Evolutionary conservation across 148 eudicot species (phyloP).

Genomic region (Mesembryanthemum crystallinum): DNA sequence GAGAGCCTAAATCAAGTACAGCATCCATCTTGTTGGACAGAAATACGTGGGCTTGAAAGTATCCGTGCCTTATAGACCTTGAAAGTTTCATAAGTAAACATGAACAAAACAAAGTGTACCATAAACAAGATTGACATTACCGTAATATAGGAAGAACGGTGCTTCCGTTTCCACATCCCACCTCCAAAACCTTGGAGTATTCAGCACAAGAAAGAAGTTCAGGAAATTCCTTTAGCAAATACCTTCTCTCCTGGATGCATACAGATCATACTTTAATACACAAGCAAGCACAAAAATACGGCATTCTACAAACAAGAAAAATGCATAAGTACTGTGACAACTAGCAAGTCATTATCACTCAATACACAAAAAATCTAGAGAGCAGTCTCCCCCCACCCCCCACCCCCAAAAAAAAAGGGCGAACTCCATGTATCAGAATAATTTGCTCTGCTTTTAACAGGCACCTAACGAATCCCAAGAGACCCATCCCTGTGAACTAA

Average conservation of each 20-base stretch:
- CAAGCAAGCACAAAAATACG: background rate
- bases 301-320: background rate
- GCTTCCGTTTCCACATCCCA: constrained; percentile 93
- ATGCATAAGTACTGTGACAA: background rate
- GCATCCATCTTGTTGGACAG: background rate
- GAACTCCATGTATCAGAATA: too few species aligned
- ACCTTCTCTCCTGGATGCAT: constrained; percentile 66
- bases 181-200: constrained; percentile 60
- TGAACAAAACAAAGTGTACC: background rate
- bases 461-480: too few species aligned
- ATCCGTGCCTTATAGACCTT: background rate
- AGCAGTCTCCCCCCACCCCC: too few species aligned
- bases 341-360: too few species aligned
- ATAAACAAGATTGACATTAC: constrained; percentile 30
- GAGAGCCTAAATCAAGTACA: background rate
- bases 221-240: constrained; percentile 80
- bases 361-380: too few species aligned
- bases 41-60: background rate
- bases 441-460: too few species aligned
- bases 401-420: too few species aligned
- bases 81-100: background rate
- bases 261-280: background rate
- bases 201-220: constrained; percentile 61
- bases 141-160: constrained; percentile 70
- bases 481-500: too few species aligned